A percentile compares a stretch with the other conserved stretches of the same genome.
These are phyloP conservation scores for Fusarium sterilihyphosum DNA, from an alignment of 2,329 filamentous ascomycete species.

Conservation along the genomic window DNA sequence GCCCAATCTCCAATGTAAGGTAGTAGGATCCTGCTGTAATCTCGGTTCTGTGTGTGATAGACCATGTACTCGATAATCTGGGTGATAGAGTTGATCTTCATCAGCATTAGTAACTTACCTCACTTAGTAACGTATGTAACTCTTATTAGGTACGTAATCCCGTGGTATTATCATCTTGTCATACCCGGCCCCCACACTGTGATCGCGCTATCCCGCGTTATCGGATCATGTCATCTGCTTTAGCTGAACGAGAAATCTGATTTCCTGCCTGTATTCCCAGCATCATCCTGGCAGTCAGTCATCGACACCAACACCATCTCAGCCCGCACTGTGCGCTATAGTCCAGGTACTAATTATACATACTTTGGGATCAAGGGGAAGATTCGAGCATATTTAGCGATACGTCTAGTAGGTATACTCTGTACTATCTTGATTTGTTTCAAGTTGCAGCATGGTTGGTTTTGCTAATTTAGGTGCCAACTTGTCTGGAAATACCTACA, in stretches of 20 bases:
- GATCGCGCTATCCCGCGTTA: constrained; percentile 39
- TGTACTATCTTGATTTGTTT: background rate
- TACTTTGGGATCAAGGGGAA: background rate
- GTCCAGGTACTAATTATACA: background rate
- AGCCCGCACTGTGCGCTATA: constrained; percentile 8
- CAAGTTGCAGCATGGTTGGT: background rate
- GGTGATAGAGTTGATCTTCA: background rate
- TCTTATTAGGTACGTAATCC: background rate
- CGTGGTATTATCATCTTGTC: background rate
- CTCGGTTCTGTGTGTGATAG: background rate
- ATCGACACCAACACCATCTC: background rate
- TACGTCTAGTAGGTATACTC: background rate
- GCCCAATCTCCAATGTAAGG: background rate
- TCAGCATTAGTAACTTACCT: background rate
- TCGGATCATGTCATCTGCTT: constrained; percentile 24
- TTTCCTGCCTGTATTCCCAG: background rate
- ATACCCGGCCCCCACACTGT: constrained; percentile 32
- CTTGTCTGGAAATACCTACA: background rate
- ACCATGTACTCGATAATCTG: background rate
- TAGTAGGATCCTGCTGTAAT: background rate
- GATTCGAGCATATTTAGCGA: background rate
- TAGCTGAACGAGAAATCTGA: constrained; percentile 8
- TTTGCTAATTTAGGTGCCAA: background rate
- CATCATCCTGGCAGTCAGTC: constrained; percentile 24
- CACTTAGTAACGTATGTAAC: background rate